These are phyloP conservation scores for Berberis vulgaris DNA, from an alignment of 164 flowering plant genomes.

Conservation along the genomic window DNA sequence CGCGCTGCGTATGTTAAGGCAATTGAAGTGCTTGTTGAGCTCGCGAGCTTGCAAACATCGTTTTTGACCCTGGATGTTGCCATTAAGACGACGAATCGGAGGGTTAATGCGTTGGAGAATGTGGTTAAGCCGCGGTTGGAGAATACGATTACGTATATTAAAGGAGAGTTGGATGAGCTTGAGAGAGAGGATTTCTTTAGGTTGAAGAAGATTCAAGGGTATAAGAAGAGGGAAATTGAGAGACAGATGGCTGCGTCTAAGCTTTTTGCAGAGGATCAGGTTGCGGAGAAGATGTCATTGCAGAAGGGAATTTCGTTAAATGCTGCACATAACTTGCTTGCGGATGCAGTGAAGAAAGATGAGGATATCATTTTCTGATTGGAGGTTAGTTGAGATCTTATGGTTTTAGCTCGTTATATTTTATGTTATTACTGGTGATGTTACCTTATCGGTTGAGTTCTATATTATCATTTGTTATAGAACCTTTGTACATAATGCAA, in stretches of 20 bases:
- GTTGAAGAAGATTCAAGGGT: constrained; percentile 92
- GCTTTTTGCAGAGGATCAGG: constrained; percentile 57
- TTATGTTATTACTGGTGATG: neutral
- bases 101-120: constrained; percentile 96
- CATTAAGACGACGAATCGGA: constrained; percentile 88
- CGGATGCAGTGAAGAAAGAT: constrained; percentile 41
- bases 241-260: constrained; percentile 48
- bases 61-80: constrained; percentile 91
- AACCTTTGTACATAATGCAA: no score
- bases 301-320: constrained; percentile 55
- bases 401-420: neutral
- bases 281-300: constrained; percentile 57
- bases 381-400: constrained; percentile 12
- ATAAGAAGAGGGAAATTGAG: constrained; percentile 79
- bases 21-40: constrained; percentile 91
- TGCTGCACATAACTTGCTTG: constrained; percentile 51
- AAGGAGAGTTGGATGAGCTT: constrained; percentile 88
- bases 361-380: constrained; percentile 75
- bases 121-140: constrained; percentile 91
- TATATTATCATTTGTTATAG: no score
- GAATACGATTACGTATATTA: constrained; percentile 76
- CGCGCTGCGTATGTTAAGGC: constrained; percentile 77
- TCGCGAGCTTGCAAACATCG: constrained; percentile 91
- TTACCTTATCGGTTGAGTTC: no score
- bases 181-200: constrained; percentile 96